phyloP scores from a whole-genome alignment of 805 yeast genomes.

The Saturnispora bothae region DNA sequence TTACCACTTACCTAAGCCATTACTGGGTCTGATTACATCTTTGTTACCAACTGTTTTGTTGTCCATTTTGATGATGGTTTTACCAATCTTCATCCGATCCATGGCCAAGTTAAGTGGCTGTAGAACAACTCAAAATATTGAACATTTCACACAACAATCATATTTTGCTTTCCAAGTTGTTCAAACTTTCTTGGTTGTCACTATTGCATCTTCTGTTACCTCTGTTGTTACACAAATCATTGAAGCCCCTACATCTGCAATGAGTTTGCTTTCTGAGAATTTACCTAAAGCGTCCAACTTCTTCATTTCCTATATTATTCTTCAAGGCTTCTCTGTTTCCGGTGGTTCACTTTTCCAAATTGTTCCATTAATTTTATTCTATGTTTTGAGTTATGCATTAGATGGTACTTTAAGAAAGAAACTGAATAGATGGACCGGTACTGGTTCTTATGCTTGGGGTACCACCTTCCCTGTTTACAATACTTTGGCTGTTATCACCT shows the following conservation, averaged over 20 bases:
- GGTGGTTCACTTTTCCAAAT: conserved; percentile 59
- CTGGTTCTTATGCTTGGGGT: conserved; percentile 57
- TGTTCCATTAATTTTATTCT: conserved; percentile 46
- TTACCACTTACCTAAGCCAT: conserved; percentile 38
- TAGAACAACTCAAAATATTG: conserved; percentile 46
- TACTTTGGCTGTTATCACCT: conserved; percentile 55
- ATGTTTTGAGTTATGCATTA: conserved; percentile 43
- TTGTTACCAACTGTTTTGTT: conserved; percentile 58
- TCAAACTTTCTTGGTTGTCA: conserved; percentile 62
- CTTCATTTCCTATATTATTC: conserved; percentile 53
- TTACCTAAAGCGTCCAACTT: conserved; percentile 69
- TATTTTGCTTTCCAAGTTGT: conserved; percentile 62
- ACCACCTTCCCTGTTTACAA: conserved; percentile 69
- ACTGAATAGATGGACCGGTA: conserved; percentile 44
- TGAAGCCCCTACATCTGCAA: conserved; percentile 46
- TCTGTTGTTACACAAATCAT: conserved; percentile 55
- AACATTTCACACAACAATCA: conserved; percentile 54
- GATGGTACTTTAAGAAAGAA: conserved; percentile 63
- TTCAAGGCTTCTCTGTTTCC: conserved; percentile 59
- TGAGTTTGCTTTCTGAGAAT: conserved; percentile 51
- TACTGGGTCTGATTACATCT: conserved; percentile 59
- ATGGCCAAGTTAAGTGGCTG: conserved; percentile 55
- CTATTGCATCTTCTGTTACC: conserved; percentile 62
- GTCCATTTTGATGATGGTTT: conserved; percentile 52
- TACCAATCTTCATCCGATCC: conserved; percentile 54